Percentiles rank a stretch among this genome's conserved stretches.
Conservation (phyloP, 2,329 filamentous ascomycete genomes). For the Paecilomyces variotii region DNA sequence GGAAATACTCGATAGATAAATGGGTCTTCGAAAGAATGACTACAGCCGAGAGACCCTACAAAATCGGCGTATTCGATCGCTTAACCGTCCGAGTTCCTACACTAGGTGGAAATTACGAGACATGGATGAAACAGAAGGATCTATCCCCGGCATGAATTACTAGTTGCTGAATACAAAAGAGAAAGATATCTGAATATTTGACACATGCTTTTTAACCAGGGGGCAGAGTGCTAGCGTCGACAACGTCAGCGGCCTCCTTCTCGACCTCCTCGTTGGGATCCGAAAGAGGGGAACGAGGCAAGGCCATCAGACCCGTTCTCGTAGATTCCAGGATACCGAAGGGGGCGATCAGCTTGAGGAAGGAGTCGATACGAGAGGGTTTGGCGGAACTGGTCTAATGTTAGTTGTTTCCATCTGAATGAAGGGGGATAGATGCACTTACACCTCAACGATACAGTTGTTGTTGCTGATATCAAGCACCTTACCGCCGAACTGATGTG, state of each 20-base stretch:
- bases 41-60: background rate
- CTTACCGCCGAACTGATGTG: constrained; percentile 96
- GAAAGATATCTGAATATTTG: background rate
- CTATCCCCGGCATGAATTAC: background rate
- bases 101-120: background rate
- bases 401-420: background rate
- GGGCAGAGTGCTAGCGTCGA: constrained; percentile 87
- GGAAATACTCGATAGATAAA: too few relatives aligned
- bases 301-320: constrained; percentile 90
- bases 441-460: constrained; percentile 97
- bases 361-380: constrained; percentile 87
- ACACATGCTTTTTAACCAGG: constrained; percentile 57
- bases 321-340: constrained; percentile 97
- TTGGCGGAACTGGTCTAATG: constrained; percentile 65
- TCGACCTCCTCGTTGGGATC: constrained; percentile 62
- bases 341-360: constrained; percentile 88
- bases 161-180: background rate
- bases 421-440: constrained; percentile 36
- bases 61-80: background rate
- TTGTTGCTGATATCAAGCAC: constrained; percentile 96
- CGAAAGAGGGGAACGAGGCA: constrained; percentile 84
- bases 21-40: background rate
- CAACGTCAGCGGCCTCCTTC: constrained; percentile 89
- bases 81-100: background rate
- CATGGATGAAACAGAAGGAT: background rate